A percentile compares a stretch with the other conserved stretches of the same genome.
phyloP scores from a whole-genome alignment of 2,329 filamentous ascomycete species.

The Botryosphaeria dothidea region DNA sequence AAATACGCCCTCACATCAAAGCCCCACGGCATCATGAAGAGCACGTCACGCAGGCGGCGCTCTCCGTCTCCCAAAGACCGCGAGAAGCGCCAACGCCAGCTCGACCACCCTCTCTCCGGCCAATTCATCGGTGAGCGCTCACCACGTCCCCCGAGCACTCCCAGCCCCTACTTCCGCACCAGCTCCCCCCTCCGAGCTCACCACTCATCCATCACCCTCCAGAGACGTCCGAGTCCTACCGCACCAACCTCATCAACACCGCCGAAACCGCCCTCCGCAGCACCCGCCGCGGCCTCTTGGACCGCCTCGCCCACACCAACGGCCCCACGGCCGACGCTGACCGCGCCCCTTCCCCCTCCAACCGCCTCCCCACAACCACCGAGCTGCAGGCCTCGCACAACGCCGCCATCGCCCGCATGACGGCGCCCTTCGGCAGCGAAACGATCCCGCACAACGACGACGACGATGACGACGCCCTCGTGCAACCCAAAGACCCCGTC shows the following conservation, averaged over 20 bases:
- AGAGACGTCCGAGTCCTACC: conserved; percentile 33
- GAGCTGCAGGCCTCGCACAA: conserved; percentile 26
- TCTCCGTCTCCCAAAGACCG: conserved; percentile 17
- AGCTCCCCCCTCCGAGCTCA: neutral
- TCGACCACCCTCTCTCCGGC: conserved; percentile 29
- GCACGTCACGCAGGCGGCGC: neutral
- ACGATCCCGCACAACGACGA: conserved; percentile 19
- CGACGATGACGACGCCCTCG: conserved; percentile 21
- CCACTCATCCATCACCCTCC: neutral
- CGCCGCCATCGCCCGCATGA: conserved; percentile 24
- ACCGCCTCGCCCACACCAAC: conserved; percentile 16
- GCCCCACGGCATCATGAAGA: neutral
- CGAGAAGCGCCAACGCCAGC: conserved; percentile 20
- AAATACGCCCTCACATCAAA: conserved; percentile 15
- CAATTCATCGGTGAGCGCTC: conserved; percentile 30
- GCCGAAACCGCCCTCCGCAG: conserved; percentile 24
- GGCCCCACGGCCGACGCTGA: conserved; percentile 20
- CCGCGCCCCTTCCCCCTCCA: neutral
- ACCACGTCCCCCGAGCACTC: neutral
- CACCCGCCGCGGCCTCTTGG: conserved; percentile 24
- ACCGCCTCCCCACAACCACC: conserved; percentile 22
- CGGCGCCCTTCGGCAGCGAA: conserved; percentile 26
- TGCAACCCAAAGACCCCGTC: neutral
- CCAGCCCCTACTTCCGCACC: neutral
- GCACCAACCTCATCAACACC: conserved; percentile 27